These are phyloP conservation scores for Agastache rugosa DNA, from an alignment of 257 asterid species.

Conservation along the genomic window DNA sequence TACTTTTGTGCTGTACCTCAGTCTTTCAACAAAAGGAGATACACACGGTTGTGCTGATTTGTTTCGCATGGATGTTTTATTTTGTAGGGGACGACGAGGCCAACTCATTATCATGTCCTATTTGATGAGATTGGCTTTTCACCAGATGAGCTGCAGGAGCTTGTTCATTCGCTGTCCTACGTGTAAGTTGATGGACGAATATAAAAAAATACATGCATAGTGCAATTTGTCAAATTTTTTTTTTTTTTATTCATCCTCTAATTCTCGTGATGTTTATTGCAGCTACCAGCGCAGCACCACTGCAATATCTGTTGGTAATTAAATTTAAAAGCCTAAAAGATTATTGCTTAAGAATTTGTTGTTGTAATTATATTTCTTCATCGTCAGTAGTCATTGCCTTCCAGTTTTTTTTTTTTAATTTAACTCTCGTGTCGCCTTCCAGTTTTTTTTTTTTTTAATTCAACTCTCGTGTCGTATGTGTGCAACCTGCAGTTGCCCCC, in stretches of 20 bases:
- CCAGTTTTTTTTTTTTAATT: background rate
- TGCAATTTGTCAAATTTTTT: background rate
- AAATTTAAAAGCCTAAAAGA: background rate
- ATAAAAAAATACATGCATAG: background rate
- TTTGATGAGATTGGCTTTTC: conserved; percentile 73
- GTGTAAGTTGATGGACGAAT: conserved; percentile 56
- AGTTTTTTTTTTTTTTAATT: background rate
- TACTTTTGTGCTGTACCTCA: background rate
- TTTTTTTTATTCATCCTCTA: background rate
- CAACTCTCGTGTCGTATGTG: conserved; percentile 2
- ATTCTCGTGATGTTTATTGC: conserved; percentile 29
- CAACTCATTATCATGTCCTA: conserved; percentile 81
- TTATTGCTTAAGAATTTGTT: background rate
- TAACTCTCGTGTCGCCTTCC: background rate
- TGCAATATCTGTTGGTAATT: conserved; percentile 87
- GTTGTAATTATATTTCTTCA: background rate
- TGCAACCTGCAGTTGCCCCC: conserved; percentile 73
- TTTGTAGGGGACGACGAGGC: conserved; percentile 70
- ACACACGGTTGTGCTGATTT: background rate
- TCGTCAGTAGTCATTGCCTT: background rate
- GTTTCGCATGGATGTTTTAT: background rate
- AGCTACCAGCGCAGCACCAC: conserved; percentile 98
- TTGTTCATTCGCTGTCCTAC: conserved; percentile 80
- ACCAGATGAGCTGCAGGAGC: conserved; percentile 82
- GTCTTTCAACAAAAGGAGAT: background rate